Conservation (phyloP, 441 rosid genomes). For the Populus tomentosa region DNA sequence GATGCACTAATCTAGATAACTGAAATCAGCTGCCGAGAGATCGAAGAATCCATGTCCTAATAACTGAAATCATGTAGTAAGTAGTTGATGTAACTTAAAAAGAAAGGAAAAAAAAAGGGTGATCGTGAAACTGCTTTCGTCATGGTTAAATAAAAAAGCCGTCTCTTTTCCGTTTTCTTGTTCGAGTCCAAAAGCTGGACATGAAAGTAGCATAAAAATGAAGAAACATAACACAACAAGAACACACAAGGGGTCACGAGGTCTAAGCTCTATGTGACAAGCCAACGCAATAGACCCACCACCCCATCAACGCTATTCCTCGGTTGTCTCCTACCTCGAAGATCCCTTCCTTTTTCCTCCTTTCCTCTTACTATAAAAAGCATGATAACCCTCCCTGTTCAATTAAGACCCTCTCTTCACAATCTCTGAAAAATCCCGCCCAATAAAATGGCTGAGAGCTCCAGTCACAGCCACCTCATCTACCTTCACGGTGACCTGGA, state of each 20-base stretch:
- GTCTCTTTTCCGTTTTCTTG: neutral
- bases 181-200: neutral
- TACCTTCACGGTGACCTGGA: constrained; percentile 52
- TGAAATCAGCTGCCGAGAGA: neutral
- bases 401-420: neutral
- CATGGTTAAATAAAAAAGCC: neutral
- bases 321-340: neutral
- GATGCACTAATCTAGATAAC: neutral
- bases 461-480: constrained; percentile 2
- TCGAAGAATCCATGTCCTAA: neutral
- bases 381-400: neutral
- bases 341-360: neutral
- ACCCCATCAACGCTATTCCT: neutral
- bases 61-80: neutral
- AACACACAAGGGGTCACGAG: neutral
- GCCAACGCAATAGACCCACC: neutral
- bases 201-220: neutral
- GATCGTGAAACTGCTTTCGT: neutral
- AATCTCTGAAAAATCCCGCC: neutral
- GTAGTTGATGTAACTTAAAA: neutral
- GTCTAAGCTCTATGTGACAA: neutral
- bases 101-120: too few relatives aligned
- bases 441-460: constrained; percentile 14
- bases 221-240: neutral
- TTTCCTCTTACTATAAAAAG: neutral